Evolutionary conservation across 1,139 yeast genomes (phyloP).

Genomic region (Debaryomyces sp.): DNA sequence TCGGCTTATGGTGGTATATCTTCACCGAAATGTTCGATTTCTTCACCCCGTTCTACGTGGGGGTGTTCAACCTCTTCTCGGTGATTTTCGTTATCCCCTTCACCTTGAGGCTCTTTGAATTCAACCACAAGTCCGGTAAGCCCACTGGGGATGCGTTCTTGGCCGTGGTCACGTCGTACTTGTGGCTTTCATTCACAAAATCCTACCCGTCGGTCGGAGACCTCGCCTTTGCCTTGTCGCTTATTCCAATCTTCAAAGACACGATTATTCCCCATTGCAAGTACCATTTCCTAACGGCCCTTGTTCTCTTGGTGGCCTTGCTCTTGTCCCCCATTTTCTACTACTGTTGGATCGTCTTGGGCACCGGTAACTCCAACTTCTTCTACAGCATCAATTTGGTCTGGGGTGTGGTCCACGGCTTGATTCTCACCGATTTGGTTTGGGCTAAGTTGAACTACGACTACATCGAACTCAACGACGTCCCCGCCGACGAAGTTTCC

Average conservation of each 20-base stretch:
- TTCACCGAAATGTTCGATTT: conserved; percentile 94
- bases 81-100: conserved; percentile 72
- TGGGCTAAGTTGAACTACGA: conserved; percentile 82
- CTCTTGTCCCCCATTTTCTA: conserved; percentile 83
- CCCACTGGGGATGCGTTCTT: conserved; percentile 58
- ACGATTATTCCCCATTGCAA: conserved; percentile 40
- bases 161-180: conserved; percentile 61
- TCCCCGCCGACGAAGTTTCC: conserved; percentile 19
- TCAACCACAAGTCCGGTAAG: conserved; percentile 8
- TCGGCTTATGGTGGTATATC: conserved; percentile 98
- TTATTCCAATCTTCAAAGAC: conserved; percentile 59
- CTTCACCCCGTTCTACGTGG: conserved; percentile 80
- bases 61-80: conserved; percentile 81
- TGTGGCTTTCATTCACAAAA: conserved; percentile 74
- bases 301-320: conserved; percentile 41
- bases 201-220: conserved; percentile 92
- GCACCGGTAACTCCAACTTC: conserved; percentile 95
- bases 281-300: conserved; percentile 34
- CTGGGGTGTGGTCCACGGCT: conserved; percentile 71
- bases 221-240: conserved; percentile 65
- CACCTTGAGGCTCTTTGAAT: conserved; percentile 62
- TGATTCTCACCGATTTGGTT: conserved; percentile 71
- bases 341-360: conserved; percentile 91
- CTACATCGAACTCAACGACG: conserved; percentile 52
- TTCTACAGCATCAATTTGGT: conserved; percentile 91